Percentiles rank a stretch among this genome's conserved stretches.
Conservation (phyloP, 225 moss, liverwort and hornwort species). For the Polytrichum commune region DNA sequence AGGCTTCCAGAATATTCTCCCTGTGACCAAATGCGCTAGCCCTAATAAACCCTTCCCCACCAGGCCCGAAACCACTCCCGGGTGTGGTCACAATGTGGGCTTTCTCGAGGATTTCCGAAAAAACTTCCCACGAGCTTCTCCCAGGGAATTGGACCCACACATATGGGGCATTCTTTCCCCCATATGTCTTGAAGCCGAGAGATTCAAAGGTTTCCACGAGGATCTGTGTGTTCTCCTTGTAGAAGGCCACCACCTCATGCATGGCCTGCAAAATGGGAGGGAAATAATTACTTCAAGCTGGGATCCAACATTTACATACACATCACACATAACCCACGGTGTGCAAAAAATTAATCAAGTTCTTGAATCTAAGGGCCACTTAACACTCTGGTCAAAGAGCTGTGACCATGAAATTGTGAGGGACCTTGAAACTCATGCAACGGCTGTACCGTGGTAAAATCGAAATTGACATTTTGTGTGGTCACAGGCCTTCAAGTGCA, state of each 20-base stretch:
- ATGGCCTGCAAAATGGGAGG: slow-evolving; percentile 53
- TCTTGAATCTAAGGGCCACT: no score
- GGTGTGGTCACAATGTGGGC: slow-evolving; percentile 93
- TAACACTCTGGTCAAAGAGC: no score
- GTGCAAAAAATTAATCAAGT: no score
- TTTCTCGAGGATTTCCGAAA: slow-evolving; percentile 82
- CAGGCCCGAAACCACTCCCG: slow-evolving; percentile 98
- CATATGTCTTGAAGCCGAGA: slow-evolving; percentile 85
- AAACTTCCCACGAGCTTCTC: slow-evolving; percentile 88
- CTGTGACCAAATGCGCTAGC: slow-evolving; percentile 92
- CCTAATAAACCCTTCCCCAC: slow-evolving; percentile 90
- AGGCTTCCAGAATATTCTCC: slow-evolving; percentile 84
- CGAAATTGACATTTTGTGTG: no score
- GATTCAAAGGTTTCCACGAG: slow-evolving; percentile 73
- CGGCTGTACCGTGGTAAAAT: no score
- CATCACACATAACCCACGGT: no score
- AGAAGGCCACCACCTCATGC: slow-evolving; percentile 63
- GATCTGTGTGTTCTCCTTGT: slow-evolving; percentile 86
- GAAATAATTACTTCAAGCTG: no score
- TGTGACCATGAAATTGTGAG: no score
- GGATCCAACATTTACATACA: no score
- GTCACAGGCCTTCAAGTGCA: no score
- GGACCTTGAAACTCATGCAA: no score
- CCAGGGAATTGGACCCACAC: slow-evolving; percentile 97
- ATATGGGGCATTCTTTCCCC: slow-evolving; percentile 97